Evolutionary conservation across 2,329 filamentous ascomycete genomes (phyloP).

Genomic region (Fulvia fulva): DNA sequence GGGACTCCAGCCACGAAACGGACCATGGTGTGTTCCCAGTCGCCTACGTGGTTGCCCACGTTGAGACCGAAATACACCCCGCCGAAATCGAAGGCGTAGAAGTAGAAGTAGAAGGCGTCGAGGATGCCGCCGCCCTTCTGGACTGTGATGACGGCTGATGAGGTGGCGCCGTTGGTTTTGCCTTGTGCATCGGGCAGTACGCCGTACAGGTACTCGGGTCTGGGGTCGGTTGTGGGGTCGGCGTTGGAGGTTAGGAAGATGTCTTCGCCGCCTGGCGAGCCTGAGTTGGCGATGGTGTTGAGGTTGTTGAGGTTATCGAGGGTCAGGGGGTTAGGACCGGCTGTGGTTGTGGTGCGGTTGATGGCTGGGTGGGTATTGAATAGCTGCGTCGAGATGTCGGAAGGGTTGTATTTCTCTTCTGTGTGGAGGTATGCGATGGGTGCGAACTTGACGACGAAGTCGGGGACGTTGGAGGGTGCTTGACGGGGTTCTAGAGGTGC

Average conservation of each 20-base stretch:
- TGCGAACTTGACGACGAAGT: slow-evolving; percentile 32
- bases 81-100: slow-evolving; percentile 53
- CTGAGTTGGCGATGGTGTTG: slow-evolving; percentile 35
- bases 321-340: slow-evolving; percentile 37
- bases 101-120: slow-evolving; percentile 63
- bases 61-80: slow-evolving; percentile 35
- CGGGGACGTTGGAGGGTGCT: slow-evolving; percentile 21
- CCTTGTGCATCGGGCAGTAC: slow-evolving; percentile 50
- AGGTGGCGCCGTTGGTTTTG: slow-evolving; percentile 48
- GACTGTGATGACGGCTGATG: slow-evolving; percentile 54
- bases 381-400: slow-evolving; percentile 42
- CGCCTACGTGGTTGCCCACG: slow-evolving; percentile 56
- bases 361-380: slow-evolving; percentile 33
- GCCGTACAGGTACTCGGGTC: slow-evolving; percentile 48
- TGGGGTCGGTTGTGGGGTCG: slow-evolving; percentile 29
- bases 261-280: slow-evolving; percentile 25
- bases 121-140: slow-evolving; percentile 52
- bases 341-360: slow-evolving; percentile 33
- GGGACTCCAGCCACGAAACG: slow-evolving; percentile 54
- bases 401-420: slow-evolving; percentile 41
- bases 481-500: slow-evolving; percentile 7
- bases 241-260: slow-evolving; percentile 46
- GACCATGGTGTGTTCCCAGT: slow-evolving; percentile 63
- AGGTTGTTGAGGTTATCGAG: slow-evolving; percentile 44
- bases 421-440: slow-evolving; percentile 45